Evolutionary conservation across 2,329 filamentous ascomycete genomes (phyloP), one percentile per base, ranked within the genome.

Genomic region (Zelopaecilomyces penicillatus): DNA sequence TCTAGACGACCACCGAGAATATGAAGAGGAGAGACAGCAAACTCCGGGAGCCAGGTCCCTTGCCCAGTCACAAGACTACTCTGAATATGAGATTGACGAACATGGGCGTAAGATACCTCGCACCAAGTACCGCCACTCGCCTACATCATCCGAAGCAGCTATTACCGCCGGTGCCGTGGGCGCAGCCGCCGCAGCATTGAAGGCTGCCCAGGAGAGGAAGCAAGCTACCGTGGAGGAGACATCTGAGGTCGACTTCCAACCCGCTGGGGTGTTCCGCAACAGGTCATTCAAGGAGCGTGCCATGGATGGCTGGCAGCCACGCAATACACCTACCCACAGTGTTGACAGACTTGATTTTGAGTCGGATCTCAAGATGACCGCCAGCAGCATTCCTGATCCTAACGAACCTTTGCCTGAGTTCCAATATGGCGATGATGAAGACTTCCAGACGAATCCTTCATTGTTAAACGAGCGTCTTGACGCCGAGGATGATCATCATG

Each of bases 361-460:
- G 19, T 70, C 75, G 5, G 60, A 66, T 10, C 69, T 72, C 1
- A 74, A 76, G 53, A 70, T 94, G 71, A 76, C 75, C 35, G 78
- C 83, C 37, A 88, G 75, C 59, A 83, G 82, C 39, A 61, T 90
- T 48, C 87, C 87, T 4, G 75, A 83, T 51, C 66, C 77, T 32
- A 67, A 82, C 45, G 73, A 90, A 53, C 83, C 85, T 5, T 78
- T 90, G 70, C 87, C 85, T 0, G 88, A 90, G 57, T 81, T 86
- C 56, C 87, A 84, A 4, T 84, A 87, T 52, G 54, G 67, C 2
- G 70, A 75, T 8, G 75, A 79, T 33, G 19, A 19, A 19, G 88
- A 94, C 49, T 75, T 87, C 11, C 83, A 80, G 38, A 95, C 89
- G 12, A 94, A 94, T 58, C 88, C 88, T 3, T 95, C 90, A 0